Evolutionary conservation across 345 rosid species (phyloP).

Genomic region (Hypericum perforatum): DNA sequence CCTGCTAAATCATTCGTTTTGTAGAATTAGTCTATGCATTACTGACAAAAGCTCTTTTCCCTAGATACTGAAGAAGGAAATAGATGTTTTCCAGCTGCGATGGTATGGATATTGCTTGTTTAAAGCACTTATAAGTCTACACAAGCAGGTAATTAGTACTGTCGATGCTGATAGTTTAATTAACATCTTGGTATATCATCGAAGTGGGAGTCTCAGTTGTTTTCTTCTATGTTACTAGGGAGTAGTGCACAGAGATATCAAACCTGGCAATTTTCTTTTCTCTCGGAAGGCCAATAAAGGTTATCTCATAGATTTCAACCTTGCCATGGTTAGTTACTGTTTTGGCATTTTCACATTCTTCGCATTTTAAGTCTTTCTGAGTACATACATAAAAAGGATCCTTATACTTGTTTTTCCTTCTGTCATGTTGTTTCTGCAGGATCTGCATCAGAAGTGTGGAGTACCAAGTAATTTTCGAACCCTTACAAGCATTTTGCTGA

Average conservation of each 20-base stretch:
- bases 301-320: slow-evolving; percentile 90
- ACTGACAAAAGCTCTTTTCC: neutral
- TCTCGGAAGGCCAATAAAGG: slow-evolving; percentile 67
- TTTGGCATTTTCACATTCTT: slow-evolving; percentile 4
- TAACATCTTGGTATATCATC: no score
- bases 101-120: slow-evolving; percentile 86
- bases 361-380: neutral
- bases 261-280: slow-evolving; percentile 96
- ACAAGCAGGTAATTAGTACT: slow-evolving; percentile 51
- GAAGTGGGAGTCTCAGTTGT: no score
- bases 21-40: no score
- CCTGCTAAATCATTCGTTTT: no score
- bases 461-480: slow-evolving; percentile 38
- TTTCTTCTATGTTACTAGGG: slow-evolving; percentile 37
- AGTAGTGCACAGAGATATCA: slow-evolving; percentile 87
- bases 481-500: neutral
- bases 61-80: slow-evolving; percentile 62
- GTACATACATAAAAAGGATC: neutral
- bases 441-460: slow-evolving; percentile 62
- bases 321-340: slow-evolving; percentile 63
- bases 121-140: slow-evolving; percentile 77
- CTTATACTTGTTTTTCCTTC: slow-evolving; percentile 5
- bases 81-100: slow-evolving; percentile 59
- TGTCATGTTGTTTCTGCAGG: slow-evolving; percentile 36
- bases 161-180: neutral